A percentile compares a stretch with the other conserved stretches of the same genome.
Conservation (phyloP, 495 filamentous ascomycete species). For the Aspergillus affinis region DNA sequence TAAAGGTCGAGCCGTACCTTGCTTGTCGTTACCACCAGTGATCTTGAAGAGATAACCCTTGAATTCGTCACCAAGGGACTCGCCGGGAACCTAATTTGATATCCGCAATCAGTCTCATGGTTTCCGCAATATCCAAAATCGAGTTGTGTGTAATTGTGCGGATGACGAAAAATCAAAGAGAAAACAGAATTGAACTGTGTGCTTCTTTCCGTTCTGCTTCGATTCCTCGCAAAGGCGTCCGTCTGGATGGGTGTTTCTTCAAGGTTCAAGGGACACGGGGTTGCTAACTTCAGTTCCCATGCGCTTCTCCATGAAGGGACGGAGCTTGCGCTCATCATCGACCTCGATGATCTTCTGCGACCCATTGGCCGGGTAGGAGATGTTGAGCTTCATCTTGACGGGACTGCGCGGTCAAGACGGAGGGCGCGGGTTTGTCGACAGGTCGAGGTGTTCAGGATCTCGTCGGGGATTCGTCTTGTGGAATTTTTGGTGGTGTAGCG, state of each 20-base stretch:
- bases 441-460: slow-evolving; percentile 37
- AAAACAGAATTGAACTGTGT: slow-evolving; percentile 9
- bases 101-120: slow-evolving; percentile 39
- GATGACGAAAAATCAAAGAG: background rate
- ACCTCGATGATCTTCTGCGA: slow-evolving; percentile 98
- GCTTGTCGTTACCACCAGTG: slow-evolving; percentile 99
- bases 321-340: slow-evolving; percentile 94
- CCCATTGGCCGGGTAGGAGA: slow-evolving; percentile 97
- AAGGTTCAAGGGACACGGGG: slow-evolving; percentile 19
- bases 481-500: slow-evolving; percentile 36
- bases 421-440: slow-evolving; percentile 52
- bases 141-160: background rate
- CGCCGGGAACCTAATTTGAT: slow-evolving; percentile 58
- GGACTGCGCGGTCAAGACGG: slow-evolving; percentile 54
- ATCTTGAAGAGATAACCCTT: slow-evolving; percentile 90
- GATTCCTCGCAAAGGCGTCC: background rate
- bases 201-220: slow-evolving; percentile 12
- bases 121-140: slow-evolving; percentile 18
- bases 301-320: slow-evolving; percentile 85
- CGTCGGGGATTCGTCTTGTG: slow-evolving; percentile 32
- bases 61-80: slow-evolving; percentile 96
- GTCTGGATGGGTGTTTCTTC: slow-evolving; percentile 6
- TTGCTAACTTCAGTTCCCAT: slow-evolving; percentile 91
- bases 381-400: slow-evolving; percentile 88
- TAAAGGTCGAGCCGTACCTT: slow-evolving; percentile 52